phyloP scores from a whole-genome alignment of 75 land plant genomes.

The Pseudotsuga menziesii region DNA sequence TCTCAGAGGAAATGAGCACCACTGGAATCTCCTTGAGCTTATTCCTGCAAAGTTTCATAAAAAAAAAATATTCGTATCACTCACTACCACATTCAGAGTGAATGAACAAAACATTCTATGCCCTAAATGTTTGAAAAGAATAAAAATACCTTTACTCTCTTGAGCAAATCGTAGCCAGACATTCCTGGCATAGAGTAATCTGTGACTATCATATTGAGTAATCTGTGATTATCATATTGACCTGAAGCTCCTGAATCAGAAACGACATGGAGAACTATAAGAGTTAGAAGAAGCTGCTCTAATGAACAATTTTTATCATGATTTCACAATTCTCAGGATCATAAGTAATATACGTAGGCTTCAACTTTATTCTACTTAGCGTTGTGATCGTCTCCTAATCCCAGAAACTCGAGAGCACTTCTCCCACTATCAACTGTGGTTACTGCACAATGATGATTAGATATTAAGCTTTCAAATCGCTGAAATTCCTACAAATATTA shows the following conservation, averaged over 20 bases:
- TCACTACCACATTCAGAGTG: background rate
- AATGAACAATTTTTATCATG: background rate
- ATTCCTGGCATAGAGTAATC: conserved; percentile 61
- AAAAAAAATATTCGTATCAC: background rate
- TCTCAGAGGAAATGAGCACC: conserved; percentile 46
- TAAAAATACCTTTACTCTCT: conserved; percentile 46
- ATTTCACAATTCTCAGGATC: too few relatives aligned
- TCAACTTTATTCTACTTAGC: background rate
- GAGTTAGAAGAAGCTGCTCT: background rate
- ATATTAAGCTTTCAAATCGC: background rate
- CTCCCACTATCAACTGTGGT: conserved; percentile 55
- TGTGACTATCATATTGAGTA: conserved; percentile 47
- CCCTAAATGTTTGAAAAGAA: background rate
- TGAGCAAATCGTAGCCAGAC: conserved; percentile 70
- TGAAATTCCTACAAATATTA: too few relatives aligned
- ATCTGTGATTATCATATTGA: conserved; percentile 48
- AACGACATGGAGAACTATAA: background rate
- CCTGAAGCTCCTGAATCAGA: conserved; percentile 15
- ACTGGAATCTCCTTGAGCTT: conserved; percentile 38
- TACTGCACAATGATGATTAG: conserved; percentile 21
- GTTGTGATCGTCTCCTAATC: conserved; percentile 20
- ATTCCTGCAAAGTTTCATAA: background rate
- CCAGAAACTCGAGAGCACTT: conserved; percentile 55
- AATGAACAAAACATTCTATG: background rate
- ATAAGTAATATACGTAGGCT: too few relatives aligned